Evolutionary conservation across 2,329 filamentous ascomycete genomes (phyloP).

Genomic region (Nothophaeocryptopus gaeumannii): DNA sequence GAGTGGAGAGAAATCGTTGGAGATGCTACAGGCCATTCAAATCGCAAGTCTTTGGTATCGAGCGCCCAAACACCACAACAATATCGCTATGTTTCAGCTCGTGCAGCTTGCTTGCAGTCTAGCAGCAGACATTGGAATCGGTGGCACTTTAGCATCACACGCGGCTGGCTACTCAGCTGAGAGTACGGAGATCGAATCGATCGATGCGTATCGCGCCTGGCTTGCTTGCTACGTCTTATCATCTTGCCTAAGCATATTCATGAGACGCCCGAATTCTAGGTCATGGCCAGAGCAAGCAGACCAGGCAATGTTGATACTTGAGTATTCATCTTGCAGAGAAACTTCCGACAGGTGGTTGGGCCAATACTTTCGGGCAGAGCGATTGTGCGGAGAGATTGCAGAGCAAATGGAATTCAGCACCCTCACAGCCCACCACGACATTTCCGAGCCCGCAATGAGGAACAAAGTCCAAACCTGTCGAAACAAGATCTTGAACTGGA

Average conservation of each 20-base stretch:
- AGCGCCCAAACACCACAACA: constrained; percentile 74
- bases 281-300: constrained; percentile 25
- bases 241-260: constrained; percentile 15
- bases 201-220: constrained; percentile 20
- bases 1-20: constrained; percentile 68
- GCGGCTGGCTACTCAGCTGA: neutral
- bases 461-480: constrained; percentile 22
- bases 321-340: constrained; percentile 14
- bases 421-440: constrained; percentile 12
- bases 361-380: constrained; percentile 28
- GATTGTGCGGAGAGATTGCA: constrained; percentile 26
- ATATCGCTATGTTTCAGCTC: constrained; percentile 82
- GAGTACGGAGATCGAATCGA: constrained; percentile 6
- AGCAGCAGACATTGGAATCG: constrained; percentile 76
- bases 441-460: constrained; percentile 22
- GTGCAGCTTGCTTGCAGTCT: constrained; percentile 74
- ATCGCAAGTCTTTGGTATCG: constrained; percentile 76
- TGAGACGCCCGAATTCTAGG: constrained; percentile 8
- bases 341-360: constrained; percentile 23
- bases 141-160: constrained; percentile 30
- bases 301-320: constrained; percentile 23
- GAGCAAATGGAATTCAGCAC: constrained; percentile 20
- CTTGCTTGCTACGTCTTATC: constrained; percentile 22
- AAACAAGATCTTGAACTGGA: constrained; percentile 27
- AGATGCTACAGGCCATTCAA: constrained; percentile 75